phyloP scores from a whole-genome alignment of 768 basidiomycete genomes.

The Bullera alba region DNA sequence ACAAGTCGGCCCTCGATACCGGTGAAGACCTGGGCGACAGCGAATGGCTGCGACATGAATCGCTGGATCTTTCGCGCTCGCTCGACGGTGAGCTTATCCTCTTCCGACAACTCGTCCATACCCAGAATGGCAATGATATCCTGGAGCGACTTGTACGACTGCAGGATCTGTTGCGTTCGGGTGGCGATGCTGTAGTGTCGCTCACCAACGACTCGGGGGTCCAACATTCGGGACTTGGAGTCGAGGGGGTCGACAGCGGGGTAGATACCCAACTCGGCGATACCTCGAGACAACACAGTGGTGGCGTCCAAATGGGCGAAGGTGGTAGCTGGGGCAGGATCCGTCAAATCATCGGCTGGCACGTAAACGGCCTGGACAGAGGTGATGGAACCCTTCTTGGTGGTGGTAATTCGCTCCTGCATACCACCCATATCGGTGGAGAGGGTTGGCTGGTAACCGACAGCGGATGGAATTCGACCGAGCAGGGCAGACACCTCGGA shows the following conservation, averaged over 20 bases:
- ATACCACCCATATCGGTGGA: slow-evolving; percentile 99
- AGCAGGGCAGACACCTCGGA: slow-evolving; percentile 99
- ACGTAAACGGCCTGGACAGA: slow-evolving; percentile 99
- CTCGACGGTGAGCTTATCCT: slow-evolving; percentile 98
- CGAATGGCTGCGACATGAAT: slow-evolving; percentile 99
- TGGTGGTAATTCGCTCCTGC: slow-evolving; percentile 99
- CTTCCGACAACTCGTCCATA: slow-evolving; percentile 99
- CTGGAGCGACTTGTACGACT: slow-evolving; percentile 51
- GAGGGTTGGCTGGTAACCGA: slow-evolving; percentile 99
- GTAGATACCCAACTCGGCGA: slow-evolving; percentile 78
- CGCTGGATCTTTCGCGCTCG: slow-evolving; percentile 95
- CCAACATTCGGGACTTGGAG: slow-evolving; percentile 99
- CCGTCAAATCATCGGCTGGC: slow-evolving; percentile 99
- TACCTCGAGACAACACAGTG: slow-evolving; percentile 97
- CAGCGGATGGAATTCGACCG: slow-evolving; percentile 99
- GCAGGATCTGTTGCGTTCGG: slow-evolving; percentile 82
- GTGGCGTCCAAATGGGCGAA: slow-evolving; percentile 99
- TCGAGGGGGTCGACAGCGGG: slow-evolving; percentile 99
- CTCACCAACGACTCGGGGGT: slow-evolving; percentile 86
- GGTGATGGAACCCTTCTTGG: slow-evolving; percentile 99
- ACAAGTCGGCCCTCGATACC: slow-evolving; percentile 98
- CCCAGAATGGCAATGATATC: slow-evolving; percentile 99
- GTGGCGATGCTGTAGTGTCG: slow-evolving; percentile 97
- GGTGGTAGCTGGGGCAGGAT: slow-evolving; percentile 98
- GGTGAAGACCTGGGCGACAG: slow-evolving; percentile 98